Conservation (phyloP, 1,284 basidiomycete genomes). For the Apiotrichum porosum region DNA sequence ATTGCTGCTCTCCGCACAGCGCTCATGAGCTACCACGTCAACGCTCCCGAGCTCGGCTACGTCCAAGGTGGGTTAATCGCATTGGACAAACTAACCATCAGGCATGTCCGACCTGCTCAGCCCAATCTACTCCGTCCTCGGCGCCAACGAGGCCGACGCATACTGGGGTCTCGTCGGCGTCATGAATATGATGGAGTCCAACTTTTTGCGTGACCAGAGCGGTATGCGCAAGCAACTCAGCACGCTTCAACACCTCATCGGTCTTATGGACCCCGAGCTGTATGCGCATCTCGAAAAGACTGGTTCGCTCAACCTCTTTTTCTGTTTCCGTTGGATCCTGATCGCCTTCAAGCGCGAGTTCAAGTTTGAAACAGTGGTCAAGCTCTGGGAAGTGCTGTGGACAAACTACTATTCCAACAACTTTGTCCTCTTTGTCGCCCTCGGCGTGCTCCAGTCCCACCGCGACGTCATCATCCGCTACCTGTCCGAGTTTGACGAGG, state of each 20-base stretch:
- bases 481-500: conserved; percentile 64
- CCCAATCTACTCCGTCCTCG: conserved; percentile 87
- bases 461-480: conserved; percentile 90
- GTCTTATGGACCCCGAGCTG: conserved; percentile 88
- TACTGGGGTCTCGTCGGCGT: conserved; percentile 95
- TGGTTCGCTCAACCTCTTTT: conserved; percentile 90
- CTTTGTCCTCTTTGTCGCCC: conserved; percentile 90
- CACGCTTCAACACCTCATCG: conserved; percentile 82
- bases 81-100: conserved; percentile 52
- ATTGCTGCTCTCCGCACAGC: conserved; percentile 53
- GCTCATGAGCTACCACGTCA: conserved; percentile 88
- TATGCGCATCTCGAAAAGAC: conserved; percentile 84
- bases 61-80: conserved; percentile 26
- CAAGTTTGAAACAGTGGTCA: conserved; percentile 77
- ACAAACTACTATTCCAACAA: conserved; percentile 80
- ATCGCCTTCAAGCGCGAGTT: conserved; percentile 96
- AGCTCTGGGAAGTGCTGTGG: conserved; percentile 93
- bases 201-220: conserved; percentile 92
- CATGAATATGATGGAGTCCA: conserved; percentile 93
- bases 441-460: conserved; percentile 90
- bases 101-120: conserved; percentile 95
- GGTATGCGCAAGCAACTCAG: conserved; percentile 94
- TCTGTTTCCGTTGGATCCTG: conserved; percentile 80
- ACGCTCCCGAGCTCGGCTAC: conserved; percentile 73
- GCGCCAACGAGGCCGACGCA: conserved; percentile 78